These are phyloP conservation scores for Termitomyces sp. DNA, from an alignment of 768 basidiomycete genomes.

Conservation along the genomic window DNA sequence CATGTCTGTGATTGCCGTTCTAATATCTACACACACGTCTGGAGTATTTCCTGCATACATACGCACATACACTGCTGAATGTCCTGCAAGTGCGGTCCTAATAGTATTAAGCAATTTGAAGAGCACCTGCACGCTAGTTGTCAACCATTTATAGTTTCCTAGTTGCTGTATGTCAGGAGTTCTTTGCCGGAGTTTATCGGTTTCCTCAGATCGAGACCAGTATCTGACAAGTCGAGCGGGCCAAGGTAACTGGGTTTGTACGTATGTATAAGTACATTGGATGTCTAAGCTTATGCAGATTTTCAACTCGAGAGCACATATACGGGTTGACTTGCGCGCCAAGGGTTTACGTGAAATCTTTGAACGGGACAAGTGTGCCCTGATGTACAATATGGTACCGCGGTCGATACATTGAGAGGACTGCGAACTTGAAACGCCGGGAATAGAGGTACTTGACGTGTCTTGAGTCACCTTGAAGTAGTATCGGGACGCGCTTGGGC, in stretches of 20 bases:
- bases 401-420: not conserved
- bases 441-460: not conserved
- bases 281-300: not conserved
- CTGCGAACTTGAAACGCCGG: not conserved
- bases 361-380: not conserved
- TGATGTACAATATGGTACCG: not conserved
- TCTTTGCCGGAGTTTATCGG: not conserved
- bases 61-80: not conserved
- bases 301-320: no score
- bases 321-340: not conserved
- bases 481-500: not conserved
- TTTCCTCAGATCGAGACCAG: not conserved
- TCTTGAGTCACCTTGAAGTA: not conserved
- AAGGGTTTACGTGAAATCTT: not conserved
- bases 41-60: not conserved
- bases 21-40: not conserved
- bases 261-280: not conserved
- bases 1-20: not conserved
- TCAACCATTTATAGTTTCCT: no score
- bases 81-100: not conserved
- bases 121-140: no score
- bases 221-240: not conserved
- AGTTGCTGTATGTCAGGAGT: not conserved
- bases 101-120: not conserved
- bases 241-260: not conserved